Evolutionary conservation across 148 eudicot genomes (phyloP), one percentile per base, ranked within the genome.

Genomic region (Amaranthus cruentus): DNA sequence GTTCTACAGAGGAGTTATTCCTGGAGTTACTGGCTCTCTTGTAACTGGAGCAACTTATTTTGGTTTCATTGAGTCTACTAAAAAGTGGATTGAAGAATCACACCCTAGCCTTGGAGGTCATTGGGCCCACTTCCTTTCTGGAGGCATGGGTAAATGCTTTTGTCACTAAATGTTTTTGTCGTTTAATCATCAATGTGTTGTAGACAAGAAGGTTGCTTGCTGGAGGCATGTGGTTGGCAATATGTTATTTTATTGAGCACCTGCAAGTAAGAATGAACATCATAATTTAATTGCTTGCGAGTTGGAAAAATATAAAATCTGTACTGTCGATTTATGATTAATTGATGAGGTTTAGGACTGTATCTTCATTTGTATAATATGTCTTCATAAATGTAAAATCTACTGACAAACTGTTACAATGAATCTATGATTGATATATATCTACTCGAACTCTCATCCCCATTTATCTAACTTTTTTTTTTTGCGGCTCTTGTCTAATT

Each of bases 31-130:
- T 78, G 98, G 98, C 68, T 93, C 98, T 60, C 87, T 93, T 77
- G 87, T 87, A 60, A 90, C 96, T 58, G 98, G 98, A 77, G 98
- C 98, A 75, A 93, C 98, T 49, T 93, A 93, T 70, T 93, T 93
- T 82, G 98, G 98, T 75, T 86, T 93, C 68, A 93, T 93, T 74
- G 98, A 93, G 82, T 93, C 98, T 69, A 85, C 96, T 51, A 93
- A 90, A 83, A 86, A 87, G 75, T 93, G 93, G 93, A 86, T 90
- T 72, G 96, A 93, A 59, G 88, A 85, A 76, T 80, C 88, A 76
- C 90, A 93, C 81, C 96, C 98, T 60, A 82, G 81, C 74, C 86
- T 93, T 71, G 81, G 80, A 46, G 96, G 90, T 63, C 96, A 93
- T 71, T 89, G 98, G 96, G 80, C 96, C 43, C 94, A 90, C 80